Base-by-base conservation (phyloP, 768 basidiomycete genomes). In the Gymnopilus junonius region DNA sequence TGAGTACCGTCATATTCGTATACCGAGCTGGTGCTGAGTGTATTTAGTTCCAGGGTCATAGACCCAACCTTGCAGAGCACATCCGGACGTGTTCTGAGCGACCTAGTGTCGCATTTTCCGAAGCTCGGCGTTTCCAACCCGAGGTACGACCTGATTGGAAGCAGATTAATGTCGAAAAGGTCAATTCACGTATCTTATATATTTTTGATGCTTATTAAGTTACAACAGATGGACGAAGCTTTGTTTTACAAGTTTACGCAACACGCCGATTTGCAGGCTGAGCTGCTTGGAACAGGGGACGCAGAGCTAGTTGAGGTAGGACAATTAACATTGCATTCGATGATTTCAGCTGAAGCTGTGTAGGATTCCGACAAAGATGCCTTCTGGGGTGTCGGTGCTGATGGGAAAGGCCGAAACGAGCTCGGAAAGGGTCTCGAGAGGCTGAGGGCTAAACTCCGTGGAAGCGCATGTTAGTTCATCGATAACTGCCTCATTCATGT, bases 301-400 rank as follows among this genome's bases (percentile, higher is more conserved):
- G 86, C 84, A 20, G 85, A 86, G 58, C 82, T 93, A 34, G 74
- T 93, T 4, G 92, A 93, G 83, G 90, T 89, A 60, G 69, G 76
- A 64, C n/a, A n/a, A n/a, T n/a, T n/a, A n/a, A n/a, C n/a, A n/a
- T n/a, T n/a, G n/a, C n/a, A n/a, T n/a, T 58, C 27, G 20, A 55
- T 12, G 39, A 48, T 42, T 50, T 64, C 27, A 42, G 51, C 55
- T 46, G n/a, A n/a, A 23, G 8, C 51, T 64, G 20, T 65, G 15
- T 63, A 90, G 89, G 84, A 89, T 69, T 91, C 89, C n/a, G 87
- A 87, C 62, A 88, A 86, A 65, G 91, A 92, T 72, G 80, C 88
- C 40, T 91, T 91, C 74, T 92, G 91, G 90, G 91, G 91, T n/a
- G 74, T 86, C 63, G 91, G 91, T 5, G 78, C 83, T 39, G 87